These are phyloP conservation scores for Salvia hispanica DNA, from an alignment of 257 asterid genomes.

Conservation along the genomic window DNA sequence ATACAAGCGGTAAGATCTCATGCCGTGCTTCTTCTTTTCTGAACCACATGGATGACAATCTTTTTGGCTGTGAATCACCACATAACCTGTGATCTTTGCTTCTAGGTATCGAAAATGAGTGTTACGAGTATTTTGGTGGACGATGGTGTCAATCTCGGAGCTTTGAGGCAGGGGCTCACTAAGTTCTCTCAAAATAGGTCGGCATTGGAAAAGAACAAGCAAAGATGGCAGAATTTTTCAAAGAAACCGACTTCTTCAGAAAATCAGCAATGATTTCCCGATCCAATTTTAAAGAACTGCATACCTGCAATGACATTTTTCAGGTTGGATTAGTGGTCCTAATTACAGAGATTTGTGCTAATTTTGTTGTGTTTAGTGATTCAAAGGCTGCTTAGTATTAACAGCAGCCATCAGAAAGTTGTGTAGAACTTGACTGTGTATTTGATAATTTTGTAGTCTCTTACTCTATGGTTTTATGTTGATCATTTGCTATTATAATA, in stretches of 20 bases:
- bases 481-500: not conserved
- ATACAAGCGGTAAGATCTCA: slow-evolving; percentile 59
- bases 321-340: slow-evolving; percentile 15
- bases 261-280: slow-evolving; percentile 8
- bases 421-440: not conserved
- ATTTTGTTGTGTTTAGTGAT: not conserved
- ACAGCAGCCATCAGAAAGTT: not conserved
- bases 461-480: not conserved
- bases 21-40: slow-evolving; percentile 4
- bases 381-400: not conserved
- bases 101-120: slow-evolving; percentile 45
- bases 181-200: slow-evolving; percentile 33
- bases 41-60: not conserved
- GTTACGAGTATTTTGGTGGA: slow-evolving; percentile 47
- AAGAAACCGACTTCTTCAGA: slow-evolving; percentile 38
- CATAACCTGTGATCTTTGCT: not conserved
- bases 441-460: not conserved
- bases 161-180: slow-evolving; percentile 42
- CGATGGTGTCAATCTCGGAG: slow-evolving; percentile 43
- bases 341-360: not conserved
- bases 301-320: not conserved
- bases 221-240: slow-evolving; percentile 43
- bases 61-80: not conserved
- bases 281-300: not conserved
- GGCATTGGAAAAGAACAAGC: slow-evolving; percentile 42